Conservation (phyloP, 306 rosid species). For the Acmispon strigosus region DNA sequence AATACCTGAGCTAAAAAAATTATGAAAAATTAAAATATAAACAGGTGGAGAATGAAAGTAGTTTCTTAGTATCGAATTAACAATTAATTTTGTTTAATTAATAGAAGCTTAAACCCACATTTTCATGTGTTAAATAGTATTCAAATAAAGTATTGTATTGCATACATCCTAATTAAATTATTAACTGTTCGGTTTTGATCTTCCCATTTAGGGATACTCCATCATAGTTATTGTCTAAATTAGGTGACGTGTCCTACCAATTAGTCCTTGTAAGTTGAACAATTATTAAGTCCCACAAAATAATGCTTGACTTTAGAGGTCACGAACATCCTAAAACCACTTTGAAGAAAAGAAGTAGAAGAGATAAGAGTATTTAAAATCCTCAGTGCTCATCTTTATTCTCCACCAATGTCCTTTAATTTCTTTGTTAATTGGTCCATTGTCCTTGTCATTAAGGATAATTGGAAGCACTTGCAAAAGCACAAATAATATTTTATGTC, state of each 20-base stretch:
- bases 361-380: slow-evolving; percentile 27
- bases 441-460: slow-evolving; percentile 64
- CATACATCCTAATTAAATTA: background rate
- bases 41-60: too few species aligned
- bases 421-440: slow-evolving; percentile 51
- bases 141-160: background rate
- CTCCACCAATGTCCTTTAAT: slow-evolving; percentile 57
- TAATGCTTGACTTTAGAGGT: slow-evolving; percentile 33
- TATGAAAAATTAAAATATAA: too few species aligned
- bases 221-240: background rate
- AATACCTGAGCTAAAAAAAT: too few species aligned
- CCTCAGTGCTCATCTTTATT: slow-evolving; percentile 51
- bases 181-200: too few species aligned
- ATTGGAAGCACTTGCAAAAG: slow-evolving; percentile 51
- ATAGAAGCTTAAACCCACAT: background rate
- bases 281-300: slow-evolving; percentile 34
- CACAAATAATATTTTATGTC: slow-evolving; percentile 36
- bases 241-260: background rate
- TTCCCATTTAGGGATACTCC: background rate
- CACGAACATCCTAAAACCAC: slow-evolving; percentile 33
- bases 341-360: slow-evolving; percentile 10
- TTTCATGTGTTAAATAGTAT: background rate
- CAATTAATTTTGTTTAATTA: too few species aligned
- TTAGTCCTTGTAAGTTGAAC: slow-evolving; percentile 20
- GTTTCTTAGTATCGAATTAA: too few species aligned